Evolutionary conservation across 306 rosid genomes (phyloP).

Genomic region (Coriaria nepalensis): DNA sequence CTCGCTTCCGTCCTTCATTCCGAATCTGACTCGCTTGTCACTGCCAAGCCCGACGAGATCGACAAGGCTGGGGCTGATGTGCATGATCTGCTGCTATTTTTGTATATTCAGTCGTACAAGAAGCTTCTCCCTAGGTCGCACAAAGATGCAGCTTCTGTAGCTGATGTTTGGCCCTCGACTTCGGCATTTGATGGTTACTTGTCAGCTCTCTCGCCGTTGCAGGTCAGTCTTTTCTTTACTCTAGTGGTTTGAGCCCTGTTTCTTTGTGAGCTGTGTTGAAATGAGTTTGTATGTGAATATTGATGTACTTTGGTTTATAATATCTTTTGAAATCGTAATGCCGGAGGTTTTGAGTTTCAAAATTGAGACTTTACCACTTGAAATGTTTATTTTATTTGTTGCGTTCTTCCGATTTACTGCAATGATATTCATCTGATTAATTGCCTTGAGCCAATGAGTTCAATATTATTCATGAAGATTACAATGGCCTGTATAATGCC

Average conservation of each 20-base stretch:
- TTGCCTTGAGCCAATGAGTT: too few relatives aligned
- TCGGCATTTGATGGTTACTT: constrained; percentile 96
- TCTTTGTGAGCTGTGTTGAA: neutral
- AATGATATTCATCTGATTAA: too few relatives aligned
- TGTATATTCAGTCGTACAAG: constrained; percentile 92
- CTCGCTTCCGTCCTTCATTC: constrained; percentile 61
- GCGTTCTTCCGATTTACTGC: too few relatives aligned
- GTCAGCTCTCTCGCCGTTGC: constrained; percentile 95
- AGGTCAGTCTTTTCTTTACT: constrained; percentile 33
- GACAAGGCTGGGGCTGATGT: constrained; percentile 56
- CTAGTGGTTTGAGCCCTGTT: neutral
- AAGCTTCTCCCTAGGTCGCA: constrained; percentile 81
- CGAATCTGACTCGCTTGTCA: constrained; percentile 58
- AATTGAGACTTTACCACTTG: too few relatives aligned
- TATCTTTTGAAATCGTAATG: too few relatives aligned
- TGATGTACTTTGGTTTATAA: too few relatives aligned
- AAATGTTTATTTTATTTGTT: too few relatives aligned
- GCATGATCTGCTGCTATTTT: constrained; percentile 72
- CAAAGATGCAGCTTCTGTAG: constrained; percentile 89
- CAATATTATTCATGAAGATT: too few relatives aligned
- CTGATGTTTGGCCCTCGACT: constrained; percentile 99
- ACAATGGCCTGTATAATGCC: too few relatives aligned
- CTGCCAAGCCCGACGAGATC: constrained; percentile 25
- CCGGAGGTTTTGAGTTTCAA: too few relatives aligned
- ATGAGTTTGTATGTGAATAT: too few relatives aligned